A percentile compares a stretch with the other conserved stretches of the same genome.
phyloP scores from a whole-genome alignment of 306 rosid species.

The Rosa chinensis region DNA sequence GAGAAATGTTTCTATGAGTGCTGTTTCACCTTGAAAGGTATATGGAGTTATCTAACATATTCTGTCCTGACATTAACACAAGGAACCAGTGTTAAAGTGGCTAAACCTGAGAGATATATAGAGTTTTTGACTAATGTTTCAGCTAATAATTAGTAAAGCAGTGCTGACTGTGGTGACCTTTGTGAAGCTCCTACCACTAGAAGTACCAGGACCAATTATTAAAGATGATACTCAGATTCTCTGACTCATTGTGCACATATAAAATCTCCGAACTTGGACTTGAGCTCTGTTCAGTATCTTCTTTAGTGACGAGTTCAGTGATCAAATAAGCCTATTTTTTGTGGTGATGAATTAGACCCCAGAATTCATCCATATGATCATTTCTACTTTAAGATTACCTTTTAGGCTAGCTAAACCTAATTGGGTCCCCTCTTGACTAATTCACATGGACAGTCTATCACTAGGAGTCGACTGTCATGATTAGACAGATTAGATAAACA shows the following conservation, averaged over 20 bases:
- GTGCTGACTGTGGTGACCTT: neutral
- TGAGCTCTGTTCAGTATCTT: neutral
- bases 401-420: slow-evolving; percentile 17
- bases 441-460: slow-evolving; percentile 3
- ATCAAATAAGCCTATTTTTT: slow-evolving; percentile 23
- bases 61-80: slow-evolving; percentile 35
- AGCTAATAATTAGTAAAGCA: neutral
- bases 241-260: neutral
- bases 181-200: neutral
- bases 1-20: no score
- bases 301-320: slow-evolving; percentile 10
- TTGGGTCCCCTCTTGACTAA: slow-evolving; percentile 24
- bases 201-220: neutral
- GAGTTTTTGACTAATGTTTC: slow-evolving; percentile 25
- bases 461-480: neutral
- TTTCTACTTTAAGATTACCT: slow-evolving; percentile 9
- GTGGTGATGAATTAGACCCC: slow-evolving; percentile 19
- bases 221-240: neutral
- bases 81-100: slow-evolving; percentile 30
- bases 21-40: neutral
- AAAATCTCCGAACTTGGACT: neutral
- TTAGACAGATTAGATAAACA: neutral
- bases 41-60: neutral
- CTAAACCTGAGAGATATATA: slow-evolving; percentile 34
- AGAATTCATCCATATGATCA: slow-evolving; percentile 27